Conservation (phyloP, 305 asterid genomes). For the Fraxinus platypoda region DNA sequence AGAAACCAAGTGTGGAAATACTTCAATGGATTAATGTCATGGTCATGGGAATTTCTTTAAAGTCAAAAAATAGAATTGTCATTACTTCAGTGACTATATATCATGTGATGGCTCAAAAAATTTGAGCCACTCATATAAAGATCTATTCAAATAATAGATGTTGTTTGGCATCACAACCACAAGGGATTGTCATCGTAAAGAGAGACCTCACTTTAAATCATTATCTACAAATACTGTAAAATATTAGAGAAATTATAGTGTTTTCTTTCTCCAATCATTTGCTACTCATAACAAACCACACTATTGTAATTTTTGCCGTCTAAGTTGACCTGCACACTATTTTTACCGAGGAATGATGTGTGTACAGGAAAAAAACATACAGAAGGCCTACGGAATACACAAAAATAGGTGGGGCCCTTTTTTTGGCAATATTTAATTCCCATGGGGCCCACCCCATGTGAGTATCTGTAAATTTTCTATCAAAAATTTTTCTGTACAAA, state of each 20-base stretch:
- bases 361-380: no score
- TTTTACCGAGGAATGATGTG: neutral
- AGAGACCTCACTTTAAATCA: neutral
- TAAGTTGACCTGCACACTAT: neutral
- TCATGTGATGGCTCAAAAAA: neutral
- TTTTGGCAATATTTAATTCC: no score
- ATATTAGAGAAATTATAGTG: neutral
- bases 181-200: neutral
- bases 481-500: no score
- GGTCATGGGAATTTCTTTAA: neutral
- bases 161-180: neutral
- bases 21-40: neutral
- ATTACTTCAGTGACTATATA: constrained; percentile 12
- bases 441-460: no score
- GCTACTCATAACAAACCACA: neutral
- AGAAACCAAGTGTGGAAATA: constrained; percentile 5
- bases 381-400: no score
- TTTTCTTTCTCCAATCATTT: neutral
- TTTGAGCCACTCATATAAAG: neutral
- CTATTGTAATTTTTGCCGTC: neutral
- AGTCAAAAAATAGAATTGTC: neutral
- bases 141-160: neutral
- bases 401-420: no score
- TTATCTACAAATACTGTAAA: neutral
- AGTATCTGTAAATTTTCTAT: no score